Base-by-base conservation (phyloP, 805 yeast genomes). In the Diddensiella transvaalensis region DNA sequence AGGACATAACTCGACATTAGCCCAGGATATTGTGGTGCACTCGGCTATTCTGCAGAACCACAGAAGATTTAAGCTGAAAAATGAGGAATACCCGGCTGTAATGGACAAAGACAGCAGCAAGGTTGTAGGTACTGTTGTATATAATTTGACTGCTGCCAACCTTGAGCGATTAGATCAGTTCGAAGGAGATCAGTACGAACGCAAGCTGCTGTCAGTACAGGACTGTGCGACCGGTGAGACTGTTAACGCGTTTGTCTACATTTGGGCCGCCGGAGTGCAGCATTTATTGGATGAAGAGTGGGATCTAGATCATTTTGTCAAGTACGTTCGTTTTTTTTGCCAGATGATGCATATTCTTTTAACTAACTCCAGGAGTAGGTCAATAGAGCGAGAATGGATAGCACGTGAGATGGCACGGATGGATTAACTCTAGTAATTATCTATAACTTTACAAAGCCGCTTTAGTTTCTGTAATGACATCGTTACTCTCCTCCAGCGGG, bases 141-240 rank as follows among this genome's bases (percentile, higher is more conserved):
- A 51, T 30, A 47, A 51, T 13, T 38, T 60, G 6, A 47, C 51
- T 10, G 46, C 18, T 1, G 48, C 35, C 8, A 56, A 59, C 21
- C n/a, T 59, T 13, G 18, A 29, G 4, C 51, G 47, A 23, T 41
- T 60, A 21, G 64, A 60, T 43, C 22, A 48, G 30, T 60, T 60
- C 47, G 64, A 60, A 48, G 63, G 63, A 10, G 56, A 49, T 29
- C 59, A 60, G 23, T 60, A 60, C 32, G 15, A 23, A 8, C 49
- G 63, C 18, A 33, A 41, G 26, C 29, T 30, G 3, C 55, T 55
- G 2, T 22, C 22, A 4, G 58, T 59, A 4, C 2, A 13, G 6
- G 59, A 56, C 39, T 30, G n/a, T n/a, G 46, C 37, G 4, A 19
- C 40, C 2, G 38, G 30, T 3, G 24, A 15, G 6, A 3, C 15